A percentile compares a stretch with the other conserved stretches of the same genome.
phyloP scores from a whole-genome alignment of 768 basidiomycete genomes.

The Ephemerocybe angulata region DNA sequence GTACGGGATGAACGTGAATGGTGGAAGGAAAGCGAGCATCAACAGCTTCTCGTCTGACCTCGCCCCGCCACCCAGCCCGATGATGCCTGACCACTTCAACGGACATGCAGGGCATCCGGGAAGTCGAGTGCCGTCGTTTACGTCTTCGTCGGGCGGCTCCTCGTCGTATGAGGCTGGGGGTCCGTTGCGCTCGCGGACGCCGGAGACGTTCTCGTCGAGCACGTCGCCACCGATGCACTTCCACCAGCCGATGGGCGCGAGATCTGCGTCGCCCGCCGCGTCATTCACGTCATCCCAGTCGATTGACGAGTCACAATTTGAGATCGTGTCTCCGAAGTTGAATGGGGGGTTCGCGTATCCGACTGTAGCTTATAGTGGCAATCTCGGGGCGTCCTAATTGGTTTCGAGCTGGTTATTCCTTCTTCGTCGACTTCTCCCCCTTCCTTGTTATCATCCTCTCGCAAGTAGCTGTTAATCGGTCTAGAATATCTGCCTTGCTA shows the following conservation, averaged over 20 bases:
- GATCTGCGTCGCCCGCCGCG: constrained; percentile 30
- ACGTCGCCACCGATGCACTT: constrained; percentile 15
- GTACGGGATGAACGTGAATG: constrained; percentile 27
- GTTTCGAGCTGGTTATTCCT: background rate
- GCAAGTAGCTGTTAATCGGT: too few species aligned
- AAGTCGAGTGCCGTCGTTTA: too few species aligned
- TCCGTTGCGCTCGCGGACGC: constrained; percentile 31
- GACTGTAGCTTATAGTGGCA: background rate
- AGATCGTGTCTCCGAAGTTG: constrained; percentile 56
- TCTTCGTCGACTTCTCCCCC: too few species aligned
- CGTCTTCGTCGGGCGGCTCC: too few species aligned
- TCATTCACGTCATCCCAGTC: constrained; percentile 42
- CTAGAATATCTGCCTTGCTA: too few species aligned
- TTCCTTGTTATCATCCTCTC: background rate
- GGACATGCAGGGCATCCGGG: too few species aligned
- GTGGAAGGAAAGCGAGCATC: constrained; percentile 45
- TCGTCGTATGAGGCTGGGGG: constrained; percentile 13
- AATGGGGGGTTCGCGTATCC: constrained; percentile 20
- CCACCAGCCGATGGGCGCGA: constrained; percentile 19
- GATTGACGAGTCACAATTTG: constrained; percentile 64
- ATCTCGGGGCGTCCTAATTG: background rate
- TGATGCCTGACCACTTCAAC: constrained; percentile 49
- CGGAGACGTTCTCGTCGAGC: constrained; percentile 31
- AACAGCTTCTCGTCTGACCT: constrained; percentile 40
- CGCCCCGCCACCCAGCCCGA: constrained; percentile 58